Evolutionary conservation across 371 early-diverging fungal genomes (phyloP).

Genomic region (Mucor irregularis): DNA sequence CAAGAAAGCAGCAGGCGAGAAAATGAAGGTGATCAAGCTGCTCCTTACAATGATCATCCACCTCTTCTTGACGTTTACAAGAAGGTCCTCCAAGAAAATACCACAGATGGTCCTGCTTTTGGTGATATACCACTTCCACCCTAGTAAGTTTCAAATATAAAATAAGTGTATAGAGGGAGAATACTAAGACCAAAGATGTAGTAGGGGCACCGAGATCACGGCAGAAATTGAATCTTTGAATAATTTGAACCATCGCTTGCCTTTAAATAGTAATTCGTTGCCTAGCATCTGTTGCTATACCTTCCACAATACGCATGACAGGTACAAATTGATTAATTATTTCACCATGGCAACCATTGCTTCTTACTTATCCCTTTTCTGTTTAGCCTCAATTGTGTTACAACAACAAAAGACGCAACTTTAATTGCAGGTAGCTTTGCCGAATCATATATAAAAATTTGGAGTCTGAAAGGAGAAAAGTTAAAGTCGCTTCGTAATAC

Average conservation of each 20-base stretch:
- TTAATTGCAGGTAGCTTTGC: conserved; percentile 81
- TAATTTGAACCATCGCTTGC: conserved; percentile 79
- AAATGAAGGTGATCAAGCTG: background rate
- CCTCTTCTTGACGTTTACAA: conserved; percentile 48
- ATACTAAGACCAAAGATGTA: no score
- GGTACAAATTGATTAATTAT: conserved; percentile 29
- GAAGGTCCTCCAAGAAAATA: conserved; percentile 36
- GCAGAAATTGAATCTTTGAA: conserved; percentile 72
- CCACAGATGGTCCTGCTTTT: conserved; percentile 43
- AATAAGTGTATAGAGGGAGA: no score
- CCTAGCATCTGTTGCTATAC: conserved; percentile 97
- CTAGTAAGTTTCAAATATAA: conserved; percentile 59
- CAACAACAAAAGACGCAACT: conserved; percentile 71
- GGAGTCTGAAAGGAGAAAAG: conserved; percentile 75
- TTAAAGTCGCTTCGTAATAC: conserved; percentile 60
- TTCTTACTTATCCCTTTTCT: background rate
- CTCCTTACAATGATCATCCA: background rate
- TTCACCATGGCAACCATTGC: background rate
- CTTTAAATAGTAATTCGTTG: conserved; percentile 68
- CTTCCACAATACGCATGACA: conserved; percentile 93
- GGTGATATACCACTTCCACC: conserved; percentile 69
- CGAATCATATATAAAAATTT: conserved; percentile 84
- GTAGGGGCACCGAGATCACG: conserved; percentile 70
- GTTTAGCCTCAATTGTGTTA: conserved; percentile 65
- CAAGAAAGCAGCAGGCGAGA: conserved; percentile 24